phyloP scores from a whole-genome alignment of 345 rosid species.

The Eucalyptus cloeziana region DNA sequence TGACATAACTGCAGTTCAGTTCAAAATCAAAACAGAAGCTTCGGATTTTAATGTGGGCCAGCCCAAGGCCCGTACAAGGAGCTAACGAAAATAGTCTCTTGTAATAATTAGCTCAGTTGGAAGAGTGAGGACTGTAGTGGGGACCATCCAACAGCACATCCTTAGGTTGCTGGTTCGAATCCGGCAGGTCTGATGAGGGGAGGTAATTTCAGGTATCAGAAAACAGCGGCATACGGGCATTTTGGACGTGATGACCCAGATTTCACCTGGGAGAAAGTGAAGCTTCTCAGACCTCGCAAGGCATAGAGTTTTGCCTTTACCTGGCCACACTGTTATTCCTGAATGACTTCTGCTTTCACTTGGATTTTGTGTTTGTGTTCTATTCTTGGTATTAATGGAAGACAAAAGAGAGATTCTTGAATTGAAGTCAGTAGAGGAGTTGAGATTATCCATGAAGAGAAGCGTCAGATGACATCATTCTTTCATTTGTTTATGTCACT shows the following conservation, averaged over 20 bases:
- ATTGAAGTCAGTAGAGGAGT: background rate
- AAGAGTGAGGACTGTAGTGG: too few species aligned
- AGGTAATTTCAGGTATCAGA: constrained; percentile 14
- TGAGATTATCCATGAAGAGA: background rate
- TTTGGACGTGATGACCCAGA: constrained; percentile 13
- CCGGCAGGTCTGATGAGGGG: background rate
- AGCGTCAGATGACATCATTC: background rate
- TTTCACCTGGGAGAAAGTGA: constrained; percentile 13
- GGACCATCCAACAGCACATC: too few species aligned
- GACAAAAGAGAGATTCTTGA: background rate
- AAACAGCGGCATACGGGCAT: constrained; percentile 16
- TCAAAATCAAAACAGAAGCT: too few species aligned
- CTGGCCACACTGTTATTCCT: background rate
- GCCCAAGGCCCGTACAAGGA: too few species aligned
- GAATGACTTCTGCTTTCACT: background rate
- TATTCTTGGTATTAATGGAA: background rate
- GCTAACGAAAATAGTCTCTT: too few species aligned
- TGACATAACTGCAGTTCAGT: too few species aligned
- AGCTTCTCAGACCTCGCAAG: constrained; percentile 7
- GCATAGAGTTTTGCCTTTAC: background rate
- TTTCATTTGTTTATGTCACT: background rate
- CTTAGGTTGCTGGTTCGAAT: too few species aligned
- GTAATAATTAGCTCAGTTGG: too few species aligned
- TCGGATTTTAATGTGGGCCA: too few species aligned
- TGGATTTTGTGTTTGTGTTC: background rate